Evolutionary conservation across 2,329 filamentous ascomycete species (phyloP).

Genomic region (Tympanopsis confertula): DNA sequence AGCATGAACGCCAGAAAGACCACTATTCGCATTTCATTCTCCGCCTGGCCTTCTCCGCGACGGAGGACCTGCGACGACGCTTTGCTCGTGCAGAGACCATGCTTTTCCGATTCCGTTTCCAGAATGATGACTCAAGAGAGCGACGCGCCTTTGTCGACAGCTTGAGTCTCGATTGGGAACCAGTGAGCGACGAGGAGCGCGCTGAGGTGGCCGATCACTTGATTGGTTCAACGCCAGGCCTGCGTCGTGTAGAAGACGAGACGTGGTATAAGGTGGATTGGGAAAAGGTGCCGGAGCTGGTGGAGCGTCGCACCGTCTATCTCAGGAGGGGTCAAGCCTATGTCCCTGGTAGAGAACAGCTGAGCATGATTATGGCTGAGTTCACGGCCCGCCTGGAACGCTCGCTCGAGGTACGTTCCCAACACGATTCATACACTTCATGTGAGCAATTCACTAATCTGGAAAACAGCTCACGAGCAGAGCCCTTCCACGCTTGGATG

Average conservation of each 20-base stretch:
- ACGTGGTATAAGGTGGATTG: conserved; percentile 95
- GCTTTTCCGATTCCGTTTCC: conserved; percentile 75
- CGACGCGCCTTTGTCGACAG: conserved; percentile 64
- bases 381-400: conserved; percentile 71
- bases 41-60: conserved; percentile 80
- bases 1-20: conserved; percentile 75
- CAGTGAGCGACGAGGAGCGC: conserved; percentile 69
- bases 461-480: conserved; percentile 75
- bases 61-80: conserved; percentile 76
- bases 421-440: too few relatives aligned
- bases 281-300: conserved; percentile 80
- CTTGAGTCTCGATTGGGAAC: conserved; percentile 73
- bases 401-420: conserved; percentile 59
- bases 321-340: conserved; percentile 76
- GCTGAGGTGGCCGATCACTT: conserved; percentile 50
- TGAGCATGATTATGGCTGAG: conserved; percentile 79
- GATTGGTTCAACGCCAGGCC: conserved; percentile 21
- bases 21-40: conserved; percentile 98
- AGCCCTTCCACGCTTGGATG: conserved; percentile 80
- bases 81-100: conserved; percentile 80
- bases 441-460: too few relatives aligned
- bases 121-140: conserved; percentile 64
- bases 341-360: conserved; percentile 76
- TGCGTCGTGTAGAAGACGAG: conserved; percentile 54
- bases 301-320: conserved; percentile 69